Evolutionary conservation across 2,329 filamentous ascomycete genomes (phyloP).

Genomic region (Mycosphaerella sp.): DNA sequence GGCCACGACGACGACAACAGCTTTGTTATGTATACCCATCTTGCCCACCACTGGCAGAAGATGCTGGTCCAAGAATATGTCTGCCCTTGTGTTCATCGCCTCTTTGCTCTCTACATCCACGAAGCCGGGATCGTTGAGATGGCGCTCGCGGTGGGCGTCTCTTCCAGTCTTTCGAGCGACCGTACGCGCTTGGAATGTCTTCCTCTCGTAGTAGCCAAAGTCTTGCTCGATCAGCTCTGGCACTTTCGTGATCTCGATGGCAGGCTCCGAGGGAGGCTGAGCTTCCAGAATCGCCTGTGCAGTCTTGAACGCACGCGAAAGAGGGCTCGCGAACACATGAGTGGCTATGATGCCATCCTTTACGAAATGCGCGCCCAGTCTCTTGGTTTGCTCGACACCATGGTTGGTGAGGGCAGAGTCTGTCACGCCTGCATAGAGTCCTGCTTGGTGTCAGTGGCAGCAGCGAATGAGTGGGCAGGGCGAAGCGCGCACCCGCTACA

Average conservation of each 20-base stretch:
- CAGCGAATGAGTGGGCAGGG: too few species aligned
- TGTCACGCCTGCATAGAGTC: slow-evolving; percentile 70
- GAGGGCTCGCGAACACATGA: slow-evolving; percentile 71
- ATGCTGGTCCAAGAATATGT: slow-evolving; percentile 60
- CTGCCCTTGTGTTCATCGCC: slow-evolving; percentile 59
- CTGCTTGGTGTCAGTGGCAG: slow-evolving; percentile 22
- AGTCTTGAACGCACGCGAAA: slow-evolving; percentile 67
- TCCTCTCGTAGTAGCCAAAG: slow-evolving; percentile 66
- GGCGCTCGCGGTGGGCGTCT: slow-evolving; percentile 37
- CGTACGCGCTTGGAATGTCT: slow-evolving; percentile 44
- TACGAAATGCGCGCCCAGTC: slow-evolving; percentile 62
- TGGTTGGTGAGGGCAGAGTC: slow-evolving; percentile 78
- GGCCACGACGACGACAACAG: slow-evolving; percentile 62
- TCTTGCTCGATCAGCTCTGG: slow-evolving; percentile 63
- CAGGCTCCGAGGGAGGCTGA: slow-evolving; percentile 35
- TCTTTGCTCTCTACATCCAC: slow-evolving; percentile 61
- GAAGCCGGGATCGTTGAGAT: slow-evolving; percentile 41
- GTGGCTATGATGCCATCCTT: slow-evolving; percentile 58
- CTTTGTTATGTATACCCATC: slow-evolving; percentile 10
- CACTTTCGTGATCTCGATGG: slow-evolving; percentile 38
- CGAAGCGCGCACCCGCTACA: slow-evolving; percentile 43
- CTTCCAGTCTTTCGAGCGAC: slow-evolving; percentile 34
- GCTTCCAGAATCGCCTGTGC: slow-evolving; percentile 59
- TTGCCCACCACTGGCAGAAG: slow-evolving; percentile 53
- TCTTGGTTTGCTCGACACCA: slow-evolving; percentile 70